Base-by-base conservation (phyloP, 176 grass and related monocot genomes). In the Oryza officinalis region DNA sequence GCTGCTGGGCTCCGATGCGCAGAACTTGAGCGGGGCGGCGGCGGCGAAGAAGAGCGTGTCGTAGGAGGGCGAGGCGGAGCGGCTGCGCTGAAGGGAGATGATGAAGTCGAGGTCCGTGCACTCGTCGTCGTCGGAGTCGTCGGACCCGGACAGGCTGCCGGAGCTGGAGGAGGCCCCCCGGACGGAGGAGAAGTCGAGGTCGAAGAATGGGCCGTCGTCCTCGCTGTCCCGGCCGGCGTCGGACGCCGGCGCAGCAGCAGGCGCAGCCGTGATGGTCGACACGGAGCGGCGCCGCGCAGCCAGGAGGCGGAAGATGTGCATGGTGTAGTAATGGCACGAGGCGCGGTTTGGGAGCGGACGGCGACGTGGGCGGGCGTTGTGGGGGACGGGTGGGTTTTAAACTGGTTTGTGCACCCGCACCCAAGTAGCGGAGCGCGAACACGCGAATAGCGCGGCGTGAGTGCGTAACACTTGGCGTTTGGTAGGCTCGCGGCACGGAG, bases 121-220 rank as follows among this genome's bases (percentile, higher is more conserved):
- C 0, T 27, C 46, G 38, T 76, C 47, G 38, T 76, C 76, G 54
- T 87, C 84, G n/a, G 80, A 76, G n/a, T 77, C 47, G 3, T 75
- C 81, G 10, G 85, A 78, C 8, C 79, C 85, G 1, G 74, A 77
- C 25, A 68, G 67, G 20, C 79, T 83, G 40, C 67, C 64, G 17
- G 87, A 83, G 78, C 63, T 80, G 47, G 71, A 81, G 12, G 86
- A 84, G 28, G 90, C 40, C 6, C 35, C 72, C 12, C 89, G 76
- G 41, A 88, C 49, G 41, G 93, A 86, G 46, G 81, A 75, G 61
- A 96, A 33, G 68, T 93, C 83, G 32, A 96, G 80, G 54, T 96
- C 94, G 72, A 96, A 96, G 88, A 93, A 96, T 0, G 88, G 81
- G 0, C 91, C 91, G n/a, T 91, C 88, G 14, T 89, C 90, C 2